Conservation (phyloP, 78 protist genomes). For the Bigelowiella natans region DNA sequence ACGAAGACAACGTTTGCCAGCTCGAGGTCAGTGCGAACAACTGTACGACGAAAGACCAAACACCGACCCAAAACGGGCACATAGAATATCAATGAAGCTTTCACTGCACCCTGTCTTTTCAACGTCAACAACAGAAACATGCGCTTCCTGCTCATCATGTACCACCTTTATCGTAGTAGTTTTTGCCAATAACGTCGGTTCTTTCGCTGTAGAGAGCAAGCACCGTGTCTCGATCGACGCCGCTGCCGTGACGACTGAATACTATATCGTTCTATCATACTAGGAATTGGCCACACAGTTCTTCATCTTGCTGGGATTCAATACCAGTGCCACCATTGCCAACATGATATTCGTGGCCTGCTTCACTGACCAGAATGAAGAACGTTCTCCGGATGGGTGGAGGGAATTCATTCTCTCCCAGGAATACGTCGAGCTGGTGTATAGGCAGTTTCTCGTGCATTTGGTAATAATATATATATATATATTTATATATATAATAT, state of each 20-base stretch:
- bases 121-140: neutral
- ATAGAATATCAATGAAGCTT: no score
- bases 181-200: no score
- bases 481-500: neutral
- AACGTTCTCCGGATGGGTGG: neutral
- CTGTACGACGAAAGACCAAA: no score
- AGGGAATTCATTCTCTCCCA: neutral
- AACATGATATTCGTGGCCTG: neutral
- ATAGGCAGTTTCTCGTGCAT: neutral
- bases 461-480: neutral
- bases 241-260: no score
- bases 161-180: no score
- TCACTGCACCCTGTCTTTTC: no score
- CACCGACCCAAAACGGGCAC: no score
- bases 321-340: neutral
- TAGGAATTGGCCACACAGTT: neutral
- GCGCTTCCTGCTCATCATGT: no score
- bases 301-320: neutral
- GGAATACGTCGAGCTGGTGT: neutral
- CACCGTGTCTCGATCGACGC: no score
- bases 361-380: neutral
- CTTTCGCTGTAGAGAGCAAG: no score
- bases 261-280: neutral
- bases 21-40: neutral
- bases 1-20: neutral